Evolutionary conservation across 306 rosid genomes (phyloP), one percentile per base, ranked within the genome.

Genomic region (Rubus parviflorus): DNA sequence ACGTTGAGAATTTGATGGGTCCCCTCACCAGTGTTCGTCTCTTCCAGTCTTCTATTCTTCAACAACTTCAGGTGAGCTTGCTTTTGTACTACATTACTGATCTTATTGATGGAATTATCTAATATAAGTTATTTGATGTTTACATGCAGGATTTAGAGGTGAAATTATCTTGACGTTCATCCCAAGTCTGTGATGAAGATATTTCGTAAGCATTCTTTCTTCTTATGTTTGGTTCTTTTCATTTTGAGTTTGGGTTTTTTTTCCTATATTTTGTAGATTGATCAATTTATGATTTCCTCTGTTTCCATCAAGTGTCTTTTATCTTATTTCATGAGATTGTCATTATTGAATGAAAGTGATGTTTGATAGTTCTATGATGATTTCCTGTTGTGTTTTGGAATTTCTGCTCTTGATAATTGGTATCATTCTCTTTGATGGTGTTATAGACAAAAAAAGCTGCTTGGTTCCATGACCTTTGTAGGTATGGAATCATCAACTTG

Each of bases 51-150:
- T 82, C 86, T 75, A 25, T 93, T 70, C 74, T 83, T 58, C 83
- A 51, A 13, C 83, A 86, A 77, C 89, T 93, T 80, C 83, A 87
- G 98, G 98, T 91, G 47, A 16, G 8, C 14, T 58, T 38, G 7
- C 1, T 20, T 70, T 7, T 13, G 14, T 42, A 8, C 17, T 20
- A 22, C 63, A 15, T 61, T 35, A 3, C 45, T 19, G 6, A 1
- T 66, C 6, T 65, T 46, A 3, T 22, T 9, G 7, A 22, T 68
- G 41, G 56, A 20, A 19, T 38, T 9, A 1, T 37, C 47, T 35
- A 5, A 16, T 56, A 14, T 2, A 23, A 72, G 8, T 20, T 69
- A 2, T 57, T 8, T 38, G 63, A 4, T 45, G 22, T 14, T 47
- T 69, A 47, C 47, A 49, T 9, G 81, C 85, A 93, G 93, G 84